These are phyloP conservation scores for Lasiodiplodia citricola DNA, from an alignment of 2,329 filamentous ascomycete species.

Conservation along the genomic window DNA sequence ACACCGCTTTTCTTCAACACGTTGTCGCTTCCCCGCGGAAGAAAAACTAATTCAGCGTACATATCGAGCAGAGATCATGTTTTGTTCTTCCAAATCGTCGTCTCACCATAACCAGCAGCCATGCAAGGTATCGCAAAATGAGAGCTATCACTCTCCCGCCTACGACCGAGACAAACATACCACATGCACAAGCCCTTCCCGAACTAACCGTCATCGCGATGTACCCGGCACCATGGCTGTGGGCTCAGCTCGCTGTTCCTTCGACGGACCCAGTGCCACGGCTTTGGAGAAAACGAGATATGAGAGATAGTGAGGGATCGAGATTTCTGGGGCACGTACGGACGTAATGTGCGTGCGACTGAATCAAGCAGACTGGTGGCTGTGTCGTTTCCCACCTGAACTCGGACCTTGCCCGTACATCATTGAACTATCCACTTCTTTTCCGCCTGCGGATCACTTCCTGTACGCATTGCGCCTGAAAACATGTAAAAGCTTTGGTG, in stretches of 20 bases:
- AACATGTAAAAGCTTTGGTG: too few relatives aligned
- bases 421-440: too few relatives aligned
- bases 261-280: background rate
- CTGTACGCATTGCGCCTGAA: too few relatives aligned
- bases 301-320: background rate
- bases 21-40: background rate
- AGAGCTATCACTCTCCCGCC: background rate
- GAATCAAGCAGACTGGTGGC: background rate
- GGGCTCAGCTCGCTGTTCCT: background rate
- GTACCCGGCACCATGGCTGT: background rate
- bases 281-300: background rate
- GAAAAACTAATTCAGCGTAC: too few relatives aligned
- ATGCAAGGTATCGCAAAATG: background rate
- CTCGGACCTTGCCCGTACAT: too few relatives aligned
- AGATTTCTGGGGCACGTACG: background rate
- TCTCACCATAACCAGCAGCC: background rate
- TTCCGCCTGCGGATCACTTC: too few relatives aligned
- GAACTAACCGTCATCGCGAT: background rate
- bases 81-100: too few relatives aligned
- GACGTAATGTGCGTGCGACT: background rate
- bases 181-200: background rate
- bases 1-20: conserved; percentile 16
- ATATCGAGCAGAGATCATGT: too few relatives aligned
- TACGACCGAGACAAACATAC: background rate
- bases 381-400: background rate